These are phyloP conservation scores for Miamiensis avidus DNA, from an alignment of 169 alveolate genomes.

Conservation along the genomic window DNA sequence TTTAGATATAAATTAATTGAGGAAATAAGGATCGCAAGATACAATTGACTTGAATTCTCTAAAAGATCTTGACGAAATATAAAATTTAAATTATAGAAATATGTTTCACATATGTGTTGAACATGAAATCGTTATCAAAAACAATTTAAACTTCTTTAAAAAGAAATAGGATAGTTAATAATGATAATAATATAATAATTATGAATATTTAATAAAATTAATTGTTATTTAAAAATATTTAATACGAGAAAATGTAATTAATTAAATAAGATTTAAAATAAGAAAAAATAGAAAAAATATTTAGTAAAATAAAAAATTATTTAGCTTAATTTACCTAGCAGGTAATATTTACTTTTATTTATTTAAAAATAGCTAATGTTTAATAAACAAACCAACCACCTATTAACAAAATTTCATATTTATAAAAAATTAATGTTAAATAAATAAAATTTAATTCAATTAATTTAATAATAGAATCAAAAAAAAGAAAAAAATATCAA, in stretches of 20 bases:
- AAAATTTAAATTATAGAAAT: constrained; percentile 11
- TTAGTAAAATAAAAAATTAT: too few relatives aligned
- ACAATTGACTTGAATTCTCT: constrained; percentile 3
- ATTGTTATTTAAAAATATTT: too few relatives aligned
- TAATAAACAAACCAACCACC: too few relatives aligned
- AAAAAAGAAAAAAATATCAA: too few relatives aligned
- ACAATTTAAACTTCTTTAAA: constrained; percentile 13
- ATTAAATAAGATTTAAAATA: too few relatives aligned
- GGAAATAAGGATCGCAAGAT: neutral
- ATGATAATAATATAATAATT: neutral
- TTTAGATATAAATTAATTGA: neutral
- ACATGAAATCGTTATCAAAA: neutral
- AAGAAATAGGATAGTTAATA: neutral
- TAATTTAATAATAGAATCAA: too few relatives aligned
- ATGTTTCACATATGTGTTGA: constrained; percentile 28
- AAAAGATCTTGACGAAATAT: neutral
- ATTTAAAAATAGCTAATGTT: too few relatives aligned
- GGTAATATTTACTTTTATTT: too few relatives aligned
- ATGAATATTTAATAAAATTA: neutral
- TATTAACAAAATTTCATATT: too few relatives aligned
- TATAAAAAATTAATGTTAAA: too few relatives aligned
- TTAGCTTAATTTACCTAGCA: neutral
- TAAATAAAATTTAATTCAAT: too few relatives aligned
- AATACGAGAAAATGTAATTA: neutral
- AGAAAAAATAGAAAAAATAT: too few relatives aligned